A percentile compares a stretch with the other conserved stretches of the same genome.
Conservation (phyloP, 2,329 filamentous ascomycete species). For the Hymenoscyphus infarciens region DNA sequence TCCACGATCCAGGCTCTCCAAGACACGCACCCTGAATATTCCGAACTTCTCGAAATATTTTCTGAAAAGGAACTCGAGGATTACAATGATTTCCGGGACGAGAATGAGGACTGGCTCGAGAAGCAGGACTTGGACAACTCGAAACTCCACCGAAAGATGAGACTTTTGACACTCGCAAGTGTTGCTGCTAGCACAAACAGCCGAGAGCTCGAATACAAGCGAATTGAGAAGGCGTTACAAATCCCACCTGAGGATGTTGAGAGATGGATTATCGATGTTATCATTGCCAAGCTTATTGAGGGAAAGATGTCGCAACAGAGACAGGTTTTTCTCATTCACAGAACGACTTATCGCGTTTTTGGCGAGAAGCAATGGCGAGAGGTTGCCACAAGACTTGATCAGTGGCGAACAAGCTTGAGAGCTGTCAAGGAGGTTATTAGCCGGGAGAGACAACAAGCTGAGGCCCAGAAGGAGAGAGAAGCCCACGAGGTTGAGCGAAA, state of each 20-base stretch:
- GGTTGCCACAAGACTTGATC: slow-evolving; percentile 83
- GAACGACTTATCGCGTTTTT: slow-evolving; percentile 94
- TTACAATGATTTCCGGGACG: slow-evolving; percentile 91
- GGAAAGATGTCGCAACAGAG: slow-evolving; percentile 93
- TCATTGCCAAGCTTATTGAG: slow-evolving; percentile 91
- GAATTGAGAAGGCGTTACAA: slow-evolving; percentile 80
- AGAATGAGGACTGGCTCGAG: slow-evolving; percentile 82
- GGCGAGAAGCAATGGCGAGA: slow-evolving; percentile 98
- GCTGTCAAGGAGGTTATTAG: slow-evolving; percentile 75
- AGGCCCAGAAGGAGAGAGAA: slow-evolving; percentile 74
- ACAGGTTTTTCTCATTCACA: slow-evolving; percentile 90
- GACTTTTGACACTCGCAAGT: slow-evolving; percentile 86
- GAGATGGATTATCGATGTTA: slow-evolving; percentile 98
- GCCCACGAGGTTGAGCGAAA: slow-evolving; percentile 68
- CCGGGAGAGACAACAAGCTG: slow-evolving; percentile 75
- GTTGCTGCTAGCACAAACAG: slow-evolving; percentile 79
- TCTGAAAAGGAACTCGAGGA: slow-evolving; percentile 91
- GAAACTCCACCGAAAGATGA: slow-evolving; percentile 89
- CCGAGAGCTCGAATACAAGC: slow-evolving; percentile 83
- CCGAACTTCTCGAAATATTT: slow-evolving; percentile 93
- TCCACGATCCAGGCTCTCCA: slow-evolving; percentile 82
- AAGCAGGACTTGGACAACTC: slow-evolving; percentile 68
- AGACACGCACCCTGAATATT: slow-evolving; percentile 79
- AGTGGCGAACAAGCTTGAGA: slow-evolving; percentile 80
- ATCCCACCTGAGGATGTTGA: slow-evolving; percentile 83